phyloP scores from a whole-genome alignment of 345 rosid species.

The Rhodamnia argentea region DNA sequence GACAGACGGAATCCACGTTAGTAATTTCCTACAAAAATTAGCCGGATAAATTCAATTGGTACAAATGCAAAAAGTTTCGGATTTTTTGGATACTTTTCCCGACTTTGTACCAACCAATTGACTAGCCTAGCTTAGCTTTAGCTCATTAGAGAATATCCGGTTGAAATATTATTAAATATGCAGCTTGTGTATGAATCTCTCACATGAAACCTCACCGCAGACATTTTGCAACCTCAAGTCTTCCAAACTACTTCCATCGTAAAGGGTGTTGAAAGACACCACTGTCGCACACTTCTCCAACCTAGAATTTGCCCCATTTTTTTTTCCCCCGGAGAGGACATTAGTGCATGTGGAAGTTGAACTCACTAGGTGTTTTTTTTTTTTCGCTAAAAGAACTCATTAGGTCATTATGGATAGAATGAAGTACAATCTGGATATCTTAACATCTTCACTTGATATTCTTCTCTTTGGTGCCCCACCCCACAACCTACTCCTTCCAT shows the following conservation, averaged over 20 bases:
- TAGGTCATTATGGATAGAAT: background rate
- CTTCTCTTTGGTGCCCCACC: background rate
- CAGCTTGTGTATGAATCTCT: too few species aligned
- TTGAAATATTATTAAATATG: too few species aligned
- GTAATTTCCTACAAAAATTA: too few species aligned
- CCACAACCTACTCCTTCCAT: background rate
- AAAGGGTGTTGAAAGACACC: background rate
- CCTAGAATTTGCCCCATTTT: background rate
- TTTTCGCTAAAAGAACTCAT: background rate
- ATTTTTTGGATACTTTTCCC: too few species aligned
- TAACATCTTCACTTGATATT: background rate
- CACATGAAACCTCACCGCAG: too few species aligned
- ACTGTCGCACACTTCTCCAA: background rate
- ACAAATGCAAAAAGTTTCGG: too few species aligned
- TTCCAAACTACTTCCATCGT: too few species aligned
- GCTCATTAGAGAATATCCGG: too few species aligned
- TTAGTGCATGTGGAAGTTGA: background rate
- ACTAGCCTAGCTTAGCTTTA: background rate
- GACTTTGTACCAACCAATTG: too few species aligned
- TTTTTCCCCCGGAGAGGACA: background rate
- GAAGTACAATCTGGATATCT: background rate
- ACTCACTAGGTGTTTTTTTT: background rate
- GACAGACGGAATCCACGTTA: too few species aligned
- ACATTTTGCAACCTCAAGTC: too few species aligned
- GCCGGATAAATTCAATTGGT: too few species aligned